Percentiles rank a stretch among this genome's conserved stretches.
Evolutionary conservation across 768 basidiomycete genomes (phyloP).

Genomic region (Phylloporus sp.): DNA sequence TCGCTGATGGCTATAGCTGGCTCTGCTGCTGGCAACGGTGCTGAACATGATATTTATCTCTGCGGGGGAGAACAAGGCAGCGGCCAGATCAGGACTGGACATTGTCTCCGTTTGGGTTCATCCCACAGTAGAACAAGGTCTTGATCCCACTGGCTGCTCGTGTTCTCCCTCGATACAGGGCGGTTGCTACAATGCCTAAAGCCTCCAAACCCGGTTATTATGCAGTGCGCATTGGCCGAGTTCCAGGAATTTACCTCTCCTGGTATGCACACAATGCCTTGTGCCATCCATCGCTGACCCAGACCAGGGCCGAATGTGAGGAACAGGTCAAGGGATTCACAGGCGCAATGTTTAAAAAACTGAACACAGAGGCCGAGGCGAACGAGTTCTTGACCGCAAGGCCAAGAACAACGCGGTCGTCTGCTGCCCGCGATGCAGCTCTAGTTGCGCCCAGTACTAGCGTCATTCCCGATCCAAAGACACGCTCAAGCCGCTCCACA

Average conservation of each 20-base stretch:
- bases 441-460: conserved; percentile 30
- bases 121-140: conserved; percentile 18
- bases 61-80: conserved; percentile 25
- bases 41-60: conserved; percentile 28
- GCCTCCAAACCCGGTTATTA: conserved; percentile 54
- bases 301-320: conserved; percentile 65
- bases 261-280: conserved; percentile 54
- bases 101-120: conserved; percentile 19
- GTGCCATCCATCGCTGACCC: conserved; percentile 16
- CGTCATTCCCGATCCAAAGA: not conserved
- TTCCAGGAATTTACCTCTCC: conserved; percentile 61
- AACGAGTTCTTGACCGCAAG: conserved; percentile 46
- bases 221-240: conserved; percentile 64
- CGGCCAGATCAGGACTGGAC: conserved; percentile 15
- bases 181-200: conserved; percentile 31
- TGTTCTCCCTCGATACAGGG: not conserved
- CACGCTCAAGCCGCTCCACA: not conserved
- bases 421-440: conserved; percentile 3
- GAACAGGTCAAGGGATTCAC: conserved; percentile 62
- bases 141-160: not conserved
- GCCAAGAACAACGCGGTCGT: conserved; percentile 12
- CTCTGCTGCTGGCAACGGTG: conserved; percentile 4
- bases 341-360: conserved; percentile 65
- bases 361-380: conserved; percentile 54
- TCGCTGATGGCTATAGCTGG: conserved; percentile 10